A percentile compares a stretch with the other conserved stretches of the same genome.
Evolutionary conservation across 176 grass and related monocot genomes (phyloP).

Genomic region (Oryza meridionalis): DNA sequence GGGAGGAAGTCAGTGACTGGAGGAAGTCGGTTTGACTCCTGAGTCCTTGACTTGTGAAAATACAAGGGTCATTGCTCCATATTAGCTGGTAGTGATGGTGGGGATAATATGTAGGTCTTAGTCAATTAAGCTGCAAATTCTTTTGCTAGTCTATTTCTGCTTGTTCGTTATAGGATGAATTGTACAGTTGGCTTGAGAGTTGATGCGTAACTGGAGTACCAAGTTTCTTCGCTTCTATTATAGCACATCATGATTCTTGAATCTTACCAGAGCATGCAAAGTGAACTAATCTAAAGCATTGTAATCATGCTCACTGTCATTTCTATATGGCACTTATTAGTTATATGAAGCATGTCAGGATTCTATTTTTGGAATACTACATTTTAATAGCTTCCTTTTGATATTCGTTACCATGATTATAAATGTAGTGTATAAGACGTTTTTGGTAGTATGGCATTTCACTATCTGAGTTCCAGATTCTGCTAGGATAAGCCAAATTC

Average conservation of each 20-base stretch:
- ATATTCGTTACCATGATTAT: neutral
- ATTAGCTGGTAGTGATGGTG: neutral
- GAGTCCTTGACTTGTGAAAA: neutral
- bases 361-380: neutral
- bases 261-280: no score
- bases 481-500: neutral
- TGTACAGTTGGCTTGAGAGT: neutral
- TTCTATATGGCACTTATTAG: neutral
- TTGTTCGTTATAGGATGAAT: neutral
- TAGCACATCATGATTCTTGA: neutral
- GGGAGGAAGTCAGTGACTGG: neutral
- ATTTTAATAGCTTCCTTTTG: neutral
- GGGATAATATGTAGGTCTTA: neutral
- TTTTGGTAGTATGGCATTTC: neutral
- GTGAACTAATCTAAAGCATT: no score
- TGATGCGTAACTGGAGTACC: neutral
- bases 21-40: neutral
- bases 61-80: neutral
- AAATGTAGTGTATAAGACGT: neutral
- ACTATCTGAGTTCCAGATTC: neutral
- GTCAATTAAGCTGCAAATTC: neutral
- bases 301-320: no score
- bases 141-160: neutral
- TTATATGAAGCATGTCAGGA: neutral
- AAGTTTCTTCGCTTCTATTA: neutral